These are phyloP conservation scores for Macrotyloma uniflorum DNA, from an alignment of 306 rosid species.

Conservation along the genomic window DNA sequence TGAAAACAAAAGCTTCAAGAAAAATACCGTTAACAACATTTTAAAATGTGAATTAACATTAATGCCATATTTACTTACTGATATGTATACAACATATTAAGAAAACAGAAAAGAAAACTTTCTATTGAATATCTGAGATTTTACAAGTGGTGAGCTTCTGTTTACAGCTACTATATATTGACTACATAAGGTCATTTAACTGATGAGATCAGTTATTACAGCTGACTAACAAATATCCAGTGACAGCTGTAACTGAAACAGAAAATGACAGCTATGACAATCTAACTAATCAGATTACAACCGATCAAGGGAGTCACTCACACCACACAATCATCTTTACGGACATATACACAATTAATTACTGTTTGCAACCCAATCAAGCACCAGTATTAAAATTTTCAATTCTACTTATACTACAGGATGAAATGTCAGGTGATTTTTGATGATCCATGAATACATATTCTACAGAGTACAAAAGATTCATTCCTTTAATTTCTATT, in stretches of 20 bases:
- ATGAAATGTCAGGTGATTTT: constrained; percentile 15
- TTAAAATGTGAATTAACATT: not conserved
- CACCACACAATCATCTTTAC: not conserved
- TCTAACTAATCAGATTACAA: too few relatives aligned
- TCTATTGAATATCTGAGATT: too few relatives aligned
- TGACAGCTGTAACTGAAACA: too few relatives aligned
- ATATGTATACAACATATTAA: not conserved
- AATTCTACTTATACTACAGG: constrained; percentile 16
- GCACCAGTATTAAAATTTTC: not conserved
- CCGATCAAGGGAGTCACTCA: too few relatives aligned
- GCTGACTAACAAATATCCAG: too few relatives aligned
- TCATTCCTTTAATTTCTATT: not conserved
- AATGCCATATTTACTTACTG: not conserved
- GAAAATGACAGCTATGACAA: too few relatives aligned
- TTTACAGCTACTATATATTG: too few relatives aligned
- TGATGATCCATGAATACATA: constrained; percentile 4
- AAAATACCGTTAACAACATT: not conserved
- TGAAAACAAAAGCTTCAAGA: not conserved
- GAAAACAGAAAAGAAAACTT: too few relatives aligned
- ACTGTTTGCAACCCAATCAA: not conserved
- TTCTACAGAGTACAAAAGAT: not conserved
- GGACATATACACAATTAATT: not conserved
- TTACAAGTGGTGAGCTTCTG: too few relatives aligned
- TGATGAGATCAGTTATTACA: too few relatives aligned
- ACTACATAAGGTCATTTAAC: too few relatives aligned